phyloP scores from a whole-genome alignment of 2,329 filamentous ascomycete genomes.

The Periconia macrospinosa region DNA sequence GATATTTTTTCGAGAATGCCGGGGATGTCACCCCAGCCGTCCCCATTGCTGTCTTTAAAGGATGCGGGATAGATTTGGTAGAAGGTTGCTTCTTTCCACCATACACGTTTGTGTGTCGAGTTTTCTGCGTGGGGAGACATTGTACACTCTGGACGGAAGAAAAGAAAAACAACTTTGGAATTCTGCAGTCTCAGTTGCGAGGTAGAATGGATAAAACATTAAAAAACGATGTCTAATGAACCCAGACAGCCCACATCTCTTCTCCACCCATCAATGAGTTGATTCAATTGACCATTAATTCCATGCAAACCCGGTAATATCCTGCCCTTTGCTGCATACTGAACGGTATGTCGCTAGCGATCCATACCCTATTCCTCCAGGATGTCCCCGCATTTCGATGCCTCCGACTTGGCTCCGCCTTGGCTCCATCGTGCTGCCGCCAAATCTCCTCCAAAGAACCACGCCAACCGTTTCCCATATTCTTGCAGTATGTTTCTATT shows the following conservation, averaged over 20 bases:
- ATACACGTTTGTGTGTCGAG: conserved; percentile 30
- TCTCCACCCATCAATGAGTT: no score
- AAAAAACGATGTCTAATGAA: no score
- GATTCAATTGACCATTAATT: no score
- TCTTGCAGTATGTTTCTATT: background rate
- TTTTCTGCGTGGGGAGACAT: conserved; percentile 31
- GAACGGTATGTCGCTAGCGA: no score
- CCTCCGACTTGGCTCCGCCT: conserved; percentile 24
- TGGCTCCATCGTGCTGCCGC: conserved; percentile 3
- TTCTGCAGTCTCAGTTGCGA: background rate
- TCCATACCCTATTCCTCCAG: no score
- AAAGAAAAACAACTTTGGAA: background rate
- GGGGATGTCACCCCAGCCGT: conserved; percentile 63
- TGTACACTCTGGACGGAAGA: background rate
- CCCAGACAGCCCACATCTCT: no score
- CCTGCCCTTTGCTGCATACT: no score
- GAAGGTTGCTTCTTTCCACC: conserved; percentile 52
- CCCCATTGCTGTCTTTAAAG: conserved; percentile 57
- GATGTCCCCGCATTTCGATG: background rate
- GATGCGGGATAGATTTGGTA: conserved; percentile 51
- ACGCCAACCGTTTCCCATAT: background rate
- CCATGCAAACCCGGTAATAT: no score
- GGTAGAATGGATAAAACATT: no score
- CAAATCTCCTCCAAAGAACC: background rate
- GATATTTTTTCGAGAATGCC: conserved; percentile 66